These are phyloP conservation scores for Botrytis fabae DNA, from an alignment of 2,329 filamentous ascomycete genomes.

Conservation along the genomic window DNA sequence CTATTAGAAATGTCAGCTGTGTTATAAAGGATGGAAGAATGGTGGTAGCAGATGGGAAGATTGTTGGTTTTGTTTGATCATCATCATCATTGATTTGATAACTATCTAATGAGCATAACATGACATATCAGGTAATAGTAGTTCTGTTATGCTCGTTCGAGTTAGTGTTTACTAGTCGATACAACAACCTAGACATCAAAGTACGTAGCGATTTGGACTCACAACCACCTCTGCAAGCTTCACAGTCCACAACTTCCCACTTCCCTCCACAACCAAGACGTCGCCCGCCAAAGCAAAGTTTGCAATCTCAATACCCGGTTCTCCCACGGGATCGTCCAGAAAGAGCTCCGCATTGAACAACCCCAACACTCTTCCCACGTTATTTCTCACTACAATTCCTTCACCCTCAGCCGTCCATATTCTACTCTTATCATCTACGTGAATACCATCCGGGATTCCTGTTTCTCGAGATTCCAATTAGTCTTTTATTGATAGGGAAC, in stretches of 20 bases:
- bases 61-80: background rate
- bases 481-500: conserved; percentile 9
- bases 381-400: background rate
- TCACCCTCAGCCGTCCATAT: conserved; percentile 20
- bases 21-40: conserved; percentile 1
- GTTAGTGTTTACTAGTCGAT: background rate
- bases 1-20: background rate
- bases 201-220: background rate
- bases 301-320: background rate
- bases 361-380: conserved; percentile 5
- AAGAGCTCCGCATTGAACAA: conserved; percentile 7
- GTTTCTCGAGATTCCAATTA: conserved; percentile 1
- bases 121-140: background rate
- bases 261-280: background rate
- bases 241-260: background rate
- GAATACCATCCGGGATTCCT: conserved; percentile 16
- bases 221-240: conserved; percentile 16
- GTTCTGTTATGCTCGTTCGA: background rate
- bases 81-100: background rate
- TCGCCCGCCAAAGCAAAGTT: conserved; percentile 20
- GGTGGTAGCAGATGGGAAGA: background rate
- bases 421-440: conserved; percentile 14
- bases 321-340: background rate
- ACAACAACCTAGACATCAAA: background rate
- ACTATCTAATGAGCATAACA: background rate